A percentile compares a stretch with the other conserved stretches of the same genome.
Evolutionary conservation across 768 basidiomycete species (phyloP).

Genomic region (Termitomyces sp.): DNA sequence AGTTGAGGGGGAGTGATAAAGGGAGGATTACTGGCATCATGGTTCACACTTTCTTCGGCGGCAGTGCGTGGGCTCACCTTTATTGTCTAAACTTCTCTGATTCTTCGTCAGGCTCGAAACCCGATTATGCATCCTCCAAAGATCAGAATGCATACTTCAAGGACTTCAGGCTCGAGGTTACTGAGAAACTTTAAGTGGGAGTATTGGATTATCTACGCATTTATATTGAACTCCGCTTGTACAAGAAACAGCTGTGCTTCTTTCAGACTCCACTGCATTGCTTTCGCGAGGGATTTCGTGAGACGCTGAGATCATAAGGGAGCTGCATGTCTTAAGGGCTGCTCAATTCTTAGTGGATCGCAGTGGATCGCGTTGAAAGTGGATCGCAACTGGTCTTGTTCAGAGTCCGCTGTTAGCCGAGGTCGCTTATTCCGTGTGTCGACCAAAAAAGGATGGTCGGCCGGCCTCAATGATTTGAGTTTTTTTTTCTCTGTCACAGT

Average conservation of each 20-base stretch:
- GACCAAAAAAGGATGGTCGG: no score
- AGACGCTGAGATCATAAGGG: background rate
- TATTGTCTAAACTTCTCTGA: background rate
- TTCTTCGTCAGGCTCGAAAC: conserved; percentile 5
- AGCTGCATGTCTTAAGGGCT: no score
- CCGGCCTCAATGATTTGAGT: no score
- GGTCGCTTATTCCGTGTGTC: no score
- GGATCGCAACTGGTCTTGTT: no score
- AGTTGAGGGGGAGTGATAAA: conserved; percentile 5
- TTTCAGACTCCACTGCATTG: background rate
- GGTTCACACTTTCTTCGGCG: conserved; percentile 23
- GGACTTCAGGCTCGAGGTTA: conserved; percentile 6
- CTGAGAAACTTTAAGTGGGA: background rate
- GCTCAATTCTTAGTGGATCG: no score
- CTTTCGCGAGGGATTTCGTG: background rate
- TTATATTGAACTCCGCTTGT: no score
- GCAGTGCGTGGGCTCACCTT: conserved; percentile 12
- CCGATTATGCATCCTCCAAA: conserved; percentile 4
- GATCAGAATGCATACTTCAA: conserved; percentile 13
- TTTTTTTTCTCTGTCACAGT: no score
- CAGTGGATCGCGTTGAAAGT: no score
- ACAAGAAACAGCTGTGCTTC: background rate
- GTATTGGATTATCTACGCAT: background rate
- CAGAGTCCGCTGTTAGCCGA: no score
- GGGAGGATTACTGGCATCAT: conserved; percentile 27